Conservation (phyloP, 495 filamentous ascomycete genomes). For the Penicillium cosmopolitanum region DNA sequence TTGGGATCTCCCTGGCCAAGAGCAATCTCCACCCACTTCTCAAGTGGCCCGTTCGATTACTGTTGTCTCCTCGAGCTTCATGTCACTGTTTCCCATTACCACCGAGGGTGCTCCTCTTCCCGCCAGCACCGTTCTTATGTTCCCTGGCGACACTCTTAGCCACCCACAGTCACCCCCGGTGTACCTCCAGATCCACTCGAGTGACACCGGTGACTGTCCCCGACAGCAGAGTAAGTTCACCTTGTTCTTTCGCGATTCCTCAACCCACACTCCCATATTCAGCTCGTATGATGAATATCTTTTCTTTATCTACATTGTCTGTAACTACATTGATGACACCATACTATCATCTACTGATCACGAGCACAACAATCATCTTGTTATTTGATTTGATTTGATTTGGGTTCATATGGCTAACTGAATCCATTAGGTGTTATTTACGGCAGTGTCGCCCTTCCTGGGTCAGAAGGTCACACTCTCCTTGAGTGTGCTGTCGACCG, state of each 20-base stretch:
- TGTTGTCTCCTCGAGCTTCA: constrained; percentile 70
- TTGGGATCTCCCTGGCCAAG: constrained; percentile 41
- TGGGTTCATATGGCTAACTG: constrained; percentile 48
- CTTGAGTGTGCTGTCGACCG: constrained; percentile 58
- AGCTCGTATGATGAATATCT: constrained; percentile 75
- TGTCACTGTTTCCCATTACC: constrained; percentile 66
- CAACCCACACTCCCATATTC: constrained; percentile 7
- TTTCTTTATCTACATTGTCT: constrained; percentile 99
- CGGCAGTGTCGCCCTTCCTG: constrained; percentile 49
- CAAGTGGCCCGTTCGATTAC: constrained; percentile 54
- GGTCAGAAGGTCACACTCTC: constrained; percentile 39
- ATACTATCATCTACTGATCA: constrained; percentile 75
- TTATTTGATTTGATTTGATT: constrained; percentile 13
- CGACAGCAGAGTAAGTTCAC: constrained; percentile 78
- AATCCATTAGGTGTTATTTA: constrained; percentile 69
- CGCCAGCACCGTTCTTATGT: constrained; percentile 73
- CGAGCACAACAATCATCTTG: constrained; percentile 31
- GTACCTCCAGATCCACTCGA: constrained; percentile 77
- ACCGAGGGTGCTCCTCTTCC: constrained; percentile 75
- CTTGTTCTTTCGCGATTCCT: constrained; percentile 6
- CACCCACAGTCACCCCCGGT: constrained; percentile 56
- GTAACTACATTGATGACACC: constrained; percentile 78
- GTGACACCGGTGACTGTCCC: constrained; percentile 89
- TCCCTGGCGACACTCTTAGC: constrained; percentile 59
- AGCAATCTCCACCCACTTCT: constrained; percentile 18